phyloP scores from a whole-genome alignment of 306 rosid genomes.

The Canavalia gladiata region DNA sequence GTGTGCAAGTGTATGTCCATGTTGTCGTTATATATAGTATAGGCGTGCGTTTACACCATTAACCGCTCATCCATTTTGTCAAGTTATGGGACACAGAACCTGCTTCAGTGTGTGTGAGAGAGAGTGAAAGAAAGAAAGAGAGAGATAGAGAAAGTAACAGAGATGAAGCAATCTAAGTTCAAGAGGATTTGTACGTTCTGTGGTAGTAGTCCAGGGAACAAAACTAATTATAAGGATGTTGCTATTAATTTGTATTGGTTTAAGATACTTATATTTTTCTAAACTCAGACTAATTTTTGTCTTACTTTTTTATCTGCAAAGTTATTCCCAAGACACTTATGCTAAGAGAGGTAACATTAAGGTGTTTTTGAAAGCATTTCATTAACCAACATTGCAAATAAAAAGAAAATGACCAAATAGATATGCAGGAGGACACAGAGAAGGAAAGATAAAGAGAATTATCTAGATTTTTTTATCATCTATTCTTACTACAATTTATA shows the following conservation, averaged over 20 bases:
- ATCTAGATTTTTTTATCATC: conserved; percentile 41
- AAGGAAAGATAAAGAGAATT: conserved; percentile 45
- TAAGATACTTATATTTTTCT: not conserved
- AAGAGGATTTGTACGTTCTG: conserved; percentile 94
- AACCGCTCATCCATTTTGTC: conserved; percentile 50
- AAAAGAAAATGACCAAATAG: conserved; percentile 58
- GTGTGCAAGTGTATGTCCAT: conserved; percentile 51
- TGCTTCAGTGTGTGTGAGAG: not conserved
- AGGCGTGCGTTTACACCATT: conserved; percentile 37
- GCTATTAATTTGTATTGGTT: conserved; percentile 58
- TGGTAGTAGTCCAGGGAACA: conserved; percentile 94
- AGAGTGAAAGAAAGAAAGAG: conserved; percentile 3
- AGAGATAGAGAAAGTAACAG: conserved; percentile 36
- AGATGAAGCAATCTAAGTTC: conserved; percentile 73
- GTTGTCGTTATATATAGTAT: conserved; percentile 58
- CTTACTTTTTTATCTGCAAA: conserved; percentile 66
- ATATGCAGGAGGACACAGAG: not conserved
- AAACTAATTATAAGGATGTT: conserved; percentile 81
- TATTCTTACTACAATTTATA: conserved; percentile 10
- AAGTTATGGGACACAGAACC: conserved; percentile 50
- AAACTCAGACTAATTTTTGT: conserved; percentile 49
- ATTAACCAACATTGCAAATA: conserved; percentile 18
- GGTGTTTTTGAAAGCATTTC: conserved; percentile 45
- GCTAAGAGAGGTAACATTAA: conserved; percentile 92
- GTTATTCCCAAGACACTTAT: conserved; percentile 95